A percentile compares a stretch with the other conserved stretches of the same genome.
Evolutionary conservation across 768 basidiomycete species (phyloP).

Genomic region (Daedaleopsis sinensis): DNA sequence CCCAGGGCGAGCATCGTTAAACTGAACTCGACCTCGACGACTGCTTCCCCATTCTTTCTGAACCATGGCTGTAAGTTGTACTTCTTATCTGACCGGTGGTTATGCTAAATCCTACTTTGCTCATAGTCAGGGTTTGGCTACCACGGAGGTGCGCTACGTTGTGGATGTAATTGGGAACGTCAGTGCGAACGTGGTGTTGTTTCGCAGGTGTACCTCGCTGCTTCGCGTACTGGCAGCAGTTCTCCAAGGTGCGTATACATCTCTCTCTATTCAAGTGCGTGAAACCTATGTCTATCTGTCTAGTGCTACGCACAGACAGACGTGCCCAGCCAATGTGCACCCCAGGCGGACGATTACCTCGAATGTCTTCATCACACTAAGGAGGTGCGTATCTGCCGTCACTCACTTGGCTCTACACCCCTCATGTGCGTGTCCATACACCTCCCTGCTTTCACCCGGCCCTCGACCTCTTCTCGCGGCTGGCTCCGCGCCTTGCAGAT

Average conservation of each 20-base stretch:
- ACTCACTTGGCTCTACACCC: background rate
- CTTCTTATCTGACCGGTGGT: background rate
- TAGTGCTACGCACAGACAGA: constrained; percentile 89
- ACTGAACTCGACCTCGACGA: background rate
- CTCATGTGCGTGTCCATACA: background rate
- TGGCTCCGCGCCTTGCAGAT: constrained; percentile 40
- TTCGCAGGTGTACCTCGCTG: constrained; percentile 77
- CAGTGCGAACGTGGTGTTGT: constrained; percentile 11
- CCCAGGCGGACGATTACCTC: constrained; percentile 82
- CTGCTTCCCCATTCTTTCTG: constrained; percentile 13
- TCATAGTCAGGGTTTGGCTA: constrained; percentile 58
- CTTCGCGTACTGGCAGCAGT: constrained; percentile 92
- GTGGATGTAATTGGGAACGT: background rate
- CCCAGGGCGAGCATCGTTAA: too few relatives aligned
- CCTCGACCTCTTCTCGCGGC: background rate
- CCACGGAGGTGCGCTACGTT: constrained; percentile 18
- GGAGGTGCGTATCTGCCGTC: constrained; percentile 64
- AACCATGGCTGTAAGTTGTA: constrained; percentile 44
- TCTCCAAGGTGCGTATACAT: constrained; percentile 57
- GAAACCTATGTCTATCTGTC: too few relatives aligned
- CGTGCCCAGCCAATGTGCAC: constrained; percentile 68
- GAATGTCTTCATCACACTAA: constrained; percentile 90
- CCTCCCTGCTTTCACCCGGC: constrained; percentile 1
- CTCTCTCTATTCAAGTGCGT: background rate
- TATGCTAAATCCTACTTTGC: background rate